Conservation (phyloP, 1,284 basidiomycete genomes). For the Sporisorium scitamineum region DNA sequence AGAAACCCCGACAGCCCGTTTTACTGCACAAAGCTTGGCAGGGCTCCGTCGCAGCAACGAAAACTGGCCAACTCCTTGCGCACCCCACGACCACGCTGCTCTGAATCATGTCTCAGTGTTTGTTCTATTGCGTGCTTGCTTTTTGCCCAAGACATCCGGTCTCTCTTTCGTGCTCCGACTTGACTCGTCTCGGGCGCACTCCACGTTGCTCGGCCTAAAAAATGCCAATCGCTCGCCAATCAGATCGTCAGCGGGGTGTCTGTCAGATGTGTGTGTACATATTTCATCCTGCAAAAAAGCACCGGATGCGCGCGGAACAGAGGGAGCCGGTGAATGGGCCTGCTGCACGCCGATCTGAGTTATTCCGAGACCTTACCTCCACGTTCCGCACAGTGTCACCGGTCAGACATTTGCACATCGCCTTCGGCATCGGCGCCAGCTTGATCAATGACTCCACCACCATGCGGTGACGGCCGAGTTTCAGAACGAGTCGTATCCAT, state of each 20-base stretch:
- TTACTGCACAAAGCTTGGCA: no score
- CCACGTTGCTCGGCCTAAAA: no score
- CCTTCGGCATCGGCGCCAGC: conserved; percentile 26
- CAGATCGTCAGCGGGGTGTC: not conserved
- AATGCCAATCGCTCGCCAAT: not conserved
- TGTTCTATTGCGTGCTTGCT: not conserved
- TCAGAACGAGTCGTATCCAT: not conserved
- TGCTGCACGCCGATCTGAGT: not conserved
- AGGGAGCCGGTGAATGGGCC: no score
- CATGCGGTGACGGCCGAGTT: no score
- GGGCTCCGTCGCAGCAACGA: no score
- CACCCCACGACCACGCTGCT: not conserved
- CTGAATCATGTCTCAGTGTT: no score
- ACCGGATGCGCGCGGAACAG: no score
- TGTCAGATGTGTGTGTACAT: not conserved
- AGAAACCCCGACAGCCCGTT: no score
- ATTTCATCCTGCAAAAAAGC: not conserved
- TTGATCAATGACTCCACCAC: not conserved
- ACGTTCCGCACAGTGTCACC: no score
- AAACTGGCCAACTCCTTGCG: no score
- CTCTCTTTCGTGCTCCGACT: not conserved
- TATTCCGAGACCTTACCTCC: no score
- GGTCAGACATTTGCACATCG: conserved; percentile 42
- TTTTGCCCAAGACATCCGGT: not conserved
- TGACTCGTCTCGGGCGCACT: not conserved